A percentile compares a stretch with the other conserved stretches of the same genome.
phyloP scores from a whole-genome alignment of 352 stramenopile genomes.

The Pythium aquatile region DNA sequence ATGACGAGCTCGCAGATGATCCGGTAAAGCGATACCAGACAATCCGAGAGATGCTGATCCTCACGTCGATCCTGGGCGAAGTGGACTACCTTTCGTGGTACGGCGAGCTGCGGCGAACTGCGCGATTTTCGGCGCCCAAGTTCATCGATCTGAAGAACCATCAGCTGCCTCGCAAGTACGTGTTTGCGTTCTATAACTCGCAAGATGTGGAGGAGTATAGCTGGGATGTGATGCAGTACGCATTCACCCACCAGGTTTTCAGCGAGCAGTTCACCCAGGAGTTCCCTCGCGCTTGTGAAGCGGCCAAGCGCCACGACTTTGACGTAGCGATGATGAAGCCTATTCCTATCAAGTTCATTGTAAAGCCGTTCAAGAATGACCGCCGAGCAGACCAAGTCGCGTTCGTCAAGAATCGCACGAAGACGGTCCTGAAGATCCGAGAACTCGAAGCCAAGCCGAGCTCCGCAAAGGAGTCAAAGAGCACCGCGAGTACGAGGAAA shows the following conservation, averaged over 20 bases:
- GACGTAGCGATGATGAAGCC: constrained; percentile 8
- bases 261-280: neutral
- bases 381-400: neutral
- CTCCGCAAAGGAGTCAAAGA: neutral
- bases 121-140: constrained; percentile 4
- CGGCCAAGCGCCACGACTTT: neutral
- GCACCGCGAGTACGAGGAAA: neutral
- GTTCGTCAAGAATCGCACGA: constrained; percentile 4
- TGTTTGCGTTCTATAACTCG: neutral
- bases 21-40: neutral
- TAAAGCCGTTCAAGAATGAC: neutral
- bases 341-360: constrained; percentile 3
- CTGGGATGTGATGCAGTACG: constrained; percentile 7
- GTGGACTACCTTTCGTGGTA: constrained; percentile 11
- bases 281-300: neutral
- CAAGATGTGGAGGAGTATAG: neutral
- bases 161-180: constrained; percentile 9
- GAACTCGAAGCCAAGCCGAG: neutral
- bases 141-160: constrained; percentile 1
- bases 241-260: constrained; percentile 1
- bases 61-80: constrained; percentile 8
- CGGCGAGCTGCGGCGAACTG: constrained; percentile 7
- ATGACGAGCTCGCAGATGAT: constrained; percentile 9
- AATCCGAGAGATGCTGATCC: constrained; percentile 11
- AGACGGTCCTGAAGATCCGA: constrained; percentile 2